Base-by-base conservation (phyloP, 2,329 filamentous ascomycete genomes). In the Aureobasidium zeae region DNA sequence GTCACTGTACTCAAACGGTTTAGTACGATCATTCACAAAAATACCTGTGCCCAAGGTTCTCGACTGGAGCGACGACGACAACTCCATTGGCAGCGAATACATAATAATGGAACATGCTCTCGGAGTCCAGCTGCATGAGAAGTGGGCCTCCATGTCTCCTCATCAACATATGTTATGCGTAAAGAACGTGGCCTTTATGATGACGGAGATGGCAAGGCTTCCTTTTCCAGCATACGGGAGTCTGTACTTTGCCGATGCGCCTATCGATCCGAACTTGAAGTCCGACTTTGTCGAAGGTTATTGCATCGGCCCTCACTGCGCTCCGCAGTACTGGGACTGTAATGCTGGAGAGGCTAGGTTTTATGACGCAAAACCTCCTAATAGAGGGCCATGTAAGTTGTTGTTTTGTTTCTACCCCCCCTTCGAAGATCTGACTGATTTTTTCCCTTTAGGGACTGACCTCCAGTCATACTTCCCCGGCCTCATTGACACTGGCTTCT, bases 11-110 rank as follows among this genome's bases (percentile, higher is more conserved):
- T 25, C 11, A 11, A 7, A 7, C 22, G 7, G 22, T 6, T 7
- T 7, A 66, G 63, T 67, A 44, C 58, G 59, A 56, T 19, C 44
- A 0, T 54, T 63, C 15, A 68, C 64, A 7, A 55, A 45, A 6
- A 57, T 70, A 21, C 65, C 66, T 20, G 61, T 69, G 25, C 66
- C 65, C n/a, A 55, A 50, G 42, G 60, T 70, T 28, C 52, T 68
- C 5, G 64, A 64, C 49, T 70, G 65, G 64, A 63, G 53, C 19
- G n/a, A 36, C 19, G 17, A 4, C 12, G 11, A 13, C 51, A 65
- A 60, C 52, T 45, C 53, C 6, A 55, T 63, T 31, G 56, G 61
- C 4, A 55, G 52, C 6, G 62, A 66, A 49, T 65, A 65, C 38
- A 65, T 66, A 19, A 61, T 67, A 44, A 57, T 63, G 53, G 57